Evolutionary conservation across 208 protist genomes (phyloP), one percentile per base, ranked within the genome.

Genomic region (Crithidia expoeki): DNA sequence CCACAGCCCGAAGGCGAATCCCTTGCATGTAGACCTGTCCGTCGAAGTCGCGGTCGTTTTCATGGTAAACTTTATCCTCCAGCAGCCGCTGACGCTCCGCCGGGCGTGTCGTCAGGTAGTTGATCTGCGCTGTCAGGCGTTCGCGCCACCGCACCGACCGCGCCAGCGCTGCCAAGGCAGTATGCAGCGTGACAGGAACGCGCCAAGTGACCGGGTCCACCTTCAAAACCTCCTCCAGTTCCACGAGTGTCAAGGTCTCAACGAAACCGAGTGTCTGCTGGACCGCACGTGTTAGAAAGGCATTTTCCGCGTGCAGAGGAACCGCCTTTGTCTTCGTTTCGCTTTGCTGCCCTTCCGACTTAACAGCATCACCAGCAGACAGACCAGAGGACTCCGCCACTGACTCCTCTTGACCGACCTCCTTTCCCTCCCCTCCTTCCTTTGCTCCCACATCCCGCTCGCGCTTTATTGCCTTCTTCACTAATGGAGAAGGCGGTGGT

Each of bases 1-100:
- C 80, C n/a, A 92, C 56, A 4, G 80, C 49, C 30, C 21, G 28
- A 32, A 76, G 69, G 11, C 69, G 65, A 38, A 78, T 68, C 42
- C 62, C 65, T 21, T 55, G 27, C 44, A 61, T 76, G 71, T 74
- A 81, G 10, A 49, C 42, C 40, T 66, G 63, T 4, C 67, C 65
- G 16, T 72, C 50, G 36, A 64, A 68, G 58, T 46, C 50, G 12
- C 46, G 61, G 25, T 79, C 72, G 11, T 51, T 72, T 11, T 59
- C 58, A 51, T 77, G 72, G 19, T 68, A 72, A 4, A 77, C 44
- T n/a, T 55, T 59, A 4, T 34, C 9, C 51, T 61, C 64, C 28
- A 77, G 23, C 21, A 68, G 38, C 5, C 62, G 50, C 60, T 62
- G 68, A 28, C 74, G 59, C 33, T 61, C 56, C 21, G 32, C 60